phyloP scores from a whole-genome alignment of 2,329 filamentous ascomycete species.

The Xylaria polymorpha region DNA sequence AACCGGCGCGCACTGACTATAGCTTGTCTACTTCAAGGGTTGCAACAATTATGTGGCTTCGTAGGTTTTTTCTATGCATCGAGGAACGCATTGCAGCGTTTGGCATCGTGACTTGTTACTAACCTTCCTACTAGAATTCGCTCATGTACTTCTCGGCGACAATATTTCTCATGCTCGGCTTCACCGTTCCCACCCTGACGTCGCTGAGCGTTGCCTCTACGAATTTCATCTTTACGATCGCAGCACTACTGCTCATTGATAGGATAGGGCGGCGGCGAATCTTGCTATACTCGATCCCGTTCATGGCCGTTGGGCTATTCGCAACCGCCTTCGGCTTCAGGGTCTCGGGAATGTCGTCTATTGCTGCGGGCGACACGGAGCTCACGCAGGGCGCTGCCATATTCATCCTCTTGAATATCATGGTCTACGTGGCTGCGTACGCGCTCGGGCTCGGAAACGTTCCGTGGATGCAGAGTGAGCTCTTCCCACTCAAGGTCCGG shows the following conservation, averaged over 20 bases:
- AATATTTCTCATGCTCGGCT: slow-evolving; percentile 81
- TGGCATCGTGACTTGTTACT: slow-evolving; percentile 18
- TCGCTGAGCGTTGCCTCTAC: slow-evolving; percentile 84
- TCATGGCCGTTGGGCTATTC: slow-evolving; percentile 81
- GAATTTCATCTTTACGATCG: slow-evolving; percentile 83
- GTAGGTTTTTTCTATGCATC: slow-evolving; percentile 56
- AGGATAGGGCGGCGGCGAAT: slow-evolving; percentile 82
- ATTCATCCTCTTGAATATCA: slow-evolving; percentile 78
- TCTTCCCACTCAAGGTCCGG: slow-evolving; percentile 82
- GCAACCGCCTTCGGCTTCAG: slow-evolving; percentile 79
- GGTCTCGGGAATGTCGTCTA: slow-evolving; percentile 63
- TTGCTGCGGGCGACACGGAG: slow-evolving; percentile 38
- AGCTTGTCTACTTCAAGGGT: slow-evolving; percentile 84
- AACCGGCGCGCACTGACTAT: slow-evolving; percentile 83
- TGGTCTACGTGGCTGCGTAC: slow-evolving; percentile 86
- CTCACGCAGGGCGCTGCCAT: slow-evolving; percentile 55
- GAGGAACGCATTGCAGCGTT: slow-evolving; percentile 1
- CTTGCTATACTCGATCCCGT: slow-evolving; percentile 82
- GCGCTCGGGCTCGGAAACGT: slow-evolving; percentile 91
- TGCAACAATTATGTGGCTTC: slow-evolving; percentile 91
- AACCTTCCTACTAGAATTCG: slow-evolving; percentile 69
- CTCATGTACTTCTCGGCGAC: slow-evolving; percentile 93
- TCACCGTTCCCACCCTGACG: slow-evolving; percentile 81
- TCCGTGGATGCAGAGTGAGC: slow-evolving; percentile 95
- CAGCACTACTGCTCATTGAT: slow-evolving; percentile 81